These are phyloP conservation scores for Rhizopogon vesiculosus DNA, from an alignment of 768 basidiomycete genomes.

Conservation along the genomic window DNA sequence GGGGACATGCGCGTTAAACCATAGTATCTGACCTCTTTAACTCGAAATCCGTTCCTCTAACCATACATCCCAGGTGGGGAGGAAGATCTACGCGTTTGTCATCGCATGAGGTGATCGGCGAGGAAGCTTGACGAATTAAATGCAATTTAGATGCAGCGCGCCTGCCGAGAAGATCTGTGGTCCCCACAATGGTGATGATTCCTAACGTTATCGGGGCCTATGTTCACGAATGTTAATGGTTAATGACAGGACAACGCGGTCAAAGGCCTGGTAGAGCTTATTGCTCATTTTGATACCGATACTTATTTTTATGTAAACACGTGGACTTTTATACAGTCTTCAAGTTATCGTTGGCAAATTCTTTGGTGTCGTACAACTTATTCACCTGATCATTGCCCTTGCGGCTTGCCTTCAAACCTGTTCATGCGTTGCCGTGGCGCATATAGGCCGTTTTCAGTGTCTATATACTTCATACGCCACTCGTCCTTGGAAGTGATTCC, in stretches of 20 bases:
- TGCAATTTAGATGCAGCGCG: conserved; percentile 78
- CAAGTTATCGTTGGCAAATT: neutral
- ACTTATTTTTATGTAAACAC: conserved; percentile 84
- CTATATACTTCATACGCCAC: neutral
- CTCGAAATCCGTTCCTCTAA: conserved; percentile 65
- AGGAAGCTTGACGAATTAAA: conserved; percentile 45
- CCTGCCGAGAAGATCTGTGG: conserved; percentile 43
- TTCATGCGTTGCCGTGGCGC: neutral
- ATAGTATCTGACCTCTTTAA: conserved; percentile 66
- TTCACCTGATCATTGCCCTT: neutral
- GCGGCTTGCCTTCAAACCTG: neutral
- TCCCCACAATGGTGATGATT: conserved; percentile 49
- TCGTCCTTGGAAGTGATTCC: neutral
- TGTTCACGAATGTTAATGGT: neutral
- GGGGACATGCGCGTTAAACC: conserved; percentile 91
- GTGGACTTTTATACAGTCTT: conserved; percentile 53
- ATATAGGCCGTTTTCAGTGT: neutral
- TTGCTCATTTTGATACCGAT: conserved; percentile 57
- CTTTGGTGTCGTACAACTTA: neutral
- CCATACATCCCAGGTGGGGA: conserved; percentile 51
- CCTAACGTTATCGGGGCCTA: conserved; percentile 4
- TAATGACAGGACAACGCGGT: conserved; percentile 56
- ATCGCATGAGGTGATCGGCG: conserved; percentile 22
- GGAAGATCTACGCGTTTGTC: conserved; percentile 18
- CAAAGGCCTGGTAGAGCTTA: conserved; percentile 60